phyloP scores from a whole-genome alignment of 2,329 filamentous ascomycete species.

The Aspergillus quadrilineatus region DNA sequence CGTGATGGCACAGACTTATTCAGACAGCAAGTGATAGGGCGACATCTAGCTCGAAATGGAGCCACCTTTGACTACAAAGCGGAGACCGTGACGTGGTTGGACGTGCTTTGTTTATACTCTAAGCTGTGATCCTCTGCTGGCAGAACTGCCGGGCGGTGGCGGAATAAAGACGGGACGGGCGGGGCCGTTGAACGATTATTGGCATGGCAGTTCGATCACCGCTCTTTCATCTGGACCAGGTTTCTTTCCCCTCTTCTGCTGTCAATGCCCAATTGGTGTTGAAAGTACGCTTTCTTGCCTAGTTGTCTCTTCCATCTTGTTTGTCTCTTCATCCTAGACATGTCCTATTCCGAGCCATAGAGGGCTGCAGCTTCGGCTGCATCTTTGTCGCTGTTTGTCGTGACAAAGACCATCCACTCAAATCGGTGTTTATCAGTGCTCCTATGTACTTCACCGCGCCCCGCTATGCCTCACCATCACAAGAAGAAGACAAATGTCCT shows the following conservation, averaged over 20 bases:
- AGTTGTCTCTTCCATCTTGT: conserved; percentile 7
- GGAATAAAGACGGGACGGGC: conserved; percentile 24
- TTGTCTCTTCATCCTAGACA: conserved; percentile 19
- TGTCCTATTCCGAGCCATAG: conserved; percentile 34
- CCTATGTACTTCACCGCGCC: conserved; percentile 30
- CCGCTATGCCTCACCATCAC: conserved; percentile 48
- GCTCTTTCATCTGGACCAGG: conserved; percentile 14
- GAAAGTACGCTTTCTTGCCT: conserved; percentile 10
- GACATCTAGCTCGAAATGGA: conserved; percentile 19
- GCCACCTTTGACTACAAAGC: conserved; percentile 19
- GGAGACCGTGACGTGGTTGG: background rate
- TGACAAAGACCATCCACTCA: conserved; percentile 29
- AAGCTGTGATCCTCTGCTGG: background rate
- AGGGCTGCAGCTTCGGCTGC: conserved; percentile 47
- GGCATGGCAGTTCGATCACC: conserved; percentile 16
- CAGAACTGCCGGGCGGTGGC: conserved; percentile 20
- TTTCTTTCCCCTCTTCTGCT: conserved; percentile 3
- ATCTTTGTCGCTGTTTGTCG: conserved; percentile 34
- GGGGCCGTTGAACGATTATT: background rate
- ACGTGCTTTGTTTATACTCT: background rate
- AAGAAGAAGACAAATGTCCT: conserved; percentile 42
- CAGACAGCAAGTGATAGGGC: conserved; percentile 13
- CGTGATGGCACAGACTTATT: conserved; percentile 18
- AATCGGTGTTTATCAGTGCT: conserved; percentile 27
- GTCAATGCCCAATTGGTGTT: conserved; percentile 10